These are phyloP conservation scores for Suhomyces faveliae DNA, from an alignment of 805 yeast species.

Conservation along the genomic window DNA sequence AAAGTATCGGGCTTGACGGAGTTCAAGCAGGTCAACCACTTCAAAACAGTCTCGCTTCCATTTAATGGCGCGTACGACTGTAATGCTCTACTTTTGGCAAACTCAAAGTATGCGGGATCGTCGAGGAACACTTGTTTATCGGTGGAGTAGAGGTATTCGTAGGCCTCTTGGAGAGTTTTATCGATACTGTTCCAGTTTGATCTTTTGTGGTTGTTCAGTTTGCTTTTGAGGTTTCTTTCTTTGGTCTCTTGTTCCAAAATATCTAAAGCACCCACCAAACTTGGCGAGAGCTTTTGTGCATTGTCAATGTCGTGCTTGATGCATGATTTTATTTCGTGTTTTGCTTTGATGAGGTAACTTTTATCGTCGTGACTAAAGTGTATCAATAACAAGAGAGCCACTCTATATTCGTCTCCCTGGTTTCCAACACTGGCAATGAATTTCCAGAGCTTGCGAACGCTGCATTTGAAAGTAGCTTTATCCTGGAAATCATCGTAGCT, in stretches of 20 bases:
- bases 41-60: neutral
- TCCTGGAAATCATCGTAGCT: slow-evolving; percentile 24
- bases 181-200: neutral
- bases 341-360: neutral
- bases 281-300: neutral
- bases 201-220: neutral
- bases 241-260: neutral
- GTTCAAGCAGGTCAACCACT: neutral
- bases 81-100: slow-evolving; percentile 1
- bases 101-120: neutral
- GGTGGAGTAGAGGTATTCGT: slow-evolving; percentile 14
- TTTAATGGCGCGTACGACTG: neutral
- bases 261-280: neutral
- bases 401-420: slow-evolving; percentile 15
- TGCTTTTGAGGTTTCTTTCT: neutral
- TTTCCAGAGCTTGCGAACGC: slow-evolving; percentile 20
- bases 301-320: neutral
- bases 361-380: neutral
- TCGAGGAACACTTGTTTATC: slow-evolving; percentile 4
- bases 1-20: slow-evolving; percentile 9
- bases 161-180: neutral
- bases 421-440: slow-evolving; percentile 4
- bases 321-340: neutral
- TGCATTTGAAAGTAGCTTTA: slow-evolving; percentile 8
- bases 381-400: slow-evolving; percentile 21